These are phyloP conservation scores for Dryadomyces quercus-mongolicae DNA, from an alignment of 2,329 filamentous ascomycete genomes.

Conservation along the genomic window DNA sequence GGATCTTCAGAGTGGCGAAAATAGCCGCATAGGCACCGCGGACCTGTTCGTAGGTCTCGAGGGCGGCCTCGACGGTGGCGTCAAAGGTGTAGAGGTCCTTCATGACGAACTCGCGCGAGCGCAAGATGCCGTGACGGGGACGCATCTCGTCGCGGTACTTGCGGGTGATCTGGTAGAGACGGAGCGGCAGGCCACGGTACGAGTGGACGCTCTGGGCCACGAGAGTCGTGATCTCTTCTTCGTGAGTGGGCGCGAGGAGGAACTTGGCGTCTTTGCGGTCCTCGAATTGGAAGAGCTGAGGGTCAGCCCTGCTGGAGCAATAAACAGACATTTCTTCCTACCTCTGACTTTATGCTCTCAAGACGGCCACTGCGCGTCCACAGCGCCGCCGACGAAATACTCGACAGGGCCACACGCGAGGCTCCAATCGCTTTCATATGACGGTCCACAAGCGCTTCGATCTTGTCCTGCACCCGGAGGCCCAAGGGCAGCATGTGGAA, in stretches of 20 bases:
- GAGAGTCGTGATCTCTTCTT: conserved; percentile 86
- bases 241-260: conserved; percentile 83
- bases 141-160: conserved; percentile 92
- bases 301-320: neutral
- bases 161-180: conserved; percentile 82
- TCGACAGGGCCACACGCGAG: conserved; percentile 71
- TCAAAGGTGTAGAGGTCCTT: conserved; percentile 98
- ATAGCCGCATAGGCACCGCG: conserved; percentile 61
- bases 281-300: conserved; percentile 64
- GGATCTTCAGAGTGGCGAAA: conserved; percentile 72
- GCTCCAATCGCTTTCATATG: conserved; percentile 78
- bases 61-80: conserved; percentile 48
- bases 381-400: conserved; percentile 70
- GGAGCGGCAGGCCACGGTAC: conserved; percentile 74
- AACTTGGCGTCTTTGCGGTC: conserved; percentile 68
- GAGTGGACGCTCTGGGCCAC: conserved; percentile 64
- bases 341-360: conserved; percentile 60
- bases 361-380: conserved; percentile 79
- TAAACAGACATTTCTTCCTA: conserved; percentile 22
- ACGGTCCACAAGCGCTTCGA: conserved; percentile 75
- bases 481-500: conserved; percentile 89
- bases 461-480: conserved; percentile 74
- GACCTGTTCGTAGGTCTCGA: conserved; percentile 70
- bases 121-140: conserved; percentile 75
- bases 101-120: conserved; percentile 90